Evolutionary conservation across 768 basidiomycete species (phyloP), one percentile per base, ranked within the genome.

Genomic region (Boletus sp.): DNA sequence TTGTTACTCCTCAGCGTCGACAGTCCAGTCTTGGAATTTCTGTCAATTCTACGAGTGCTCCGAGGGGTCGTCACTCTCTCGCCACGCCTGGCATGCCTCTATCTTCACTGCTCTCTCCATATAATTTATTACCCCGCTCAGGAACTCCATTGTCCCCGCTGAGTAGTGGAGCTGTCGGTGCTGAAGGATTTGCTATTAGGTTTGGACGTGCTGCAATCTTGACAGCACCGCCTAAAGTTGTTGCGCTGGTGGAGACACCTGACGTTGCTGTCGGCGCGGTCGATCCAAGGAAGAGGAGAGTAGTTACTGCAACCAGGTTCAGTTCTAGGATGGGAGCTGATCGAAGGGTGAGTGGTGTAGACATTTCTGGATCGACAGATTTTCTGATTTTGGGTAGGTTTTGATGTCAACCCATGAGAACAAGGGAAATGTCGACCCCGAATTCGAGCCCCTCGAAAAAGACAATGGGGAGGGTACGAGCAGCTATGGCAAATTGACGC

Each of bases 191-290:
- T 61, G 63, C 80, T 0, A 68, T 83, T 17, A 72, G 81, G 30
- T 87, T 80, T 59, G 89, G 89, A 1, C 78, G 87, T 14, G 88
- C 90, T 0, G 84, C 89, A 14, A 85, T 89, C 44, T 72, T 93
- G 72, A 91, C 88, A 11, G 88, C 88, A 15, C 89, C 91, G n/a
- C 92, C 93, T 15, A 86, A 86, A 67, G 74, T 94, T 30, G 81
- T 94, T 17, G 90, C 87, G 5, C 75, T 94, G 32, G 87, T 94
- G 17, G 90, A 90, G 70, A 93, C 90, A 10, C 90, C 92, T 0
- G 93, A 94, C 67, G 86, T 93, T 9, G 92, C 86, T n/a, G 84
- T 92, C 37, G 93, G 93, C 9, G 90, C 92, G 24, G 89, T 94
- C 9, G 93, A 95, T 70, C 84, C 90, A 17, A 77, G 80, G 70